Percentiles rank a stretch among this genome's conserved stretches.
These are phyloP conservation scores for Brettanomyces anomalus DNA, from an alignment of 805 yeast species.

Conservation along the genomic window DNA sequence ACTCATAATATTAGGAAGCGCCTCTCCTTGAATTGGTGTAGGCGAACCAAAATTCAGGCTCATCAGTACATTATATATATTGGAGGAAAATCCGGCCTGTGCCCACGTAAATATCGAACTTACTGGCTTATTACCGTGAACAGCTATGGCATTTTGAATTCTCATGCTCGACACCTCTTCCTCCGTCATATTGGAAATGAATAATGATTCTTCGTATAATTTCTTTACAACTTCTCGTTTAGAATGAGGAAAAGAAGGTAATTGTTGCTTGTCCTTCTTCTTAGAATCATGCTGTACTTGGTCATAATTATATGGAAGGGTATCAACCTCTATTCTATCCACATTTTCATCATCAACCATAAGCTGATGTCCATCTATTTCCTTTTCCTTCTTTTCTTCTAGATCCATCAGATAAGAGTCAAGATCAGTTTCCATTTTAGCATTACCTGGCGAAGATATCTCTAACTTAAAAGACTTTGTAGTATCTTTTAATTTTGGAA, in stretches of 20 bases:
- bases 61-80: constrained; percentile 43
- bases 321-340: no score
- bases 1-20: constrained; percentile 81
- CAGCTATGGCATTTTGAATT: constrained; percentile 54
- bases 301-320: no score
- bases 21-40: constrained; percentile 85
- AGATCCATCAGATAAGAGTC: constrained; percentile 7
- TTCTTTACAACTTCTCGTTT: constrained; percentile 44
- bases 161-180: constrained; percentile 52
- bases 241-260: constrained; percentile 39
- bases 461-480: constrained; percentile 4
- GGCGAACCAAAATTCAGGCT: constrained; percentile 50
- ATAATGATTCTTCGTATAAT: constrained; percentile 56
- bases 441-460: no score
- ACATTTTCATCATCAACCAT: no score
- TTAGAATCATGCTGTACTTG: no score
- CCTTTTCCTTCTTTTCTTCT: constrained; percentile 3
- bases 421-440: no score
- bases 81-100: constrained; percentile 67
- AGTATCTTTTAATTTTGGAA: not conserved
- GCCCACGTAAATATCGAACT: constrained; percentile 72
- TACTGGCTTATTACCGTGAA: constrained; percentile 49
- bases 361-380: not conserved
- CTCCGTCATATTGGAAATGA: constrained; percentile 35
- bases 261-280: constrained; percentile 35